phyloP scores from a whole-genome alignment of 73 alveolate genomes.

The Uronychia binucleata region DNA sequence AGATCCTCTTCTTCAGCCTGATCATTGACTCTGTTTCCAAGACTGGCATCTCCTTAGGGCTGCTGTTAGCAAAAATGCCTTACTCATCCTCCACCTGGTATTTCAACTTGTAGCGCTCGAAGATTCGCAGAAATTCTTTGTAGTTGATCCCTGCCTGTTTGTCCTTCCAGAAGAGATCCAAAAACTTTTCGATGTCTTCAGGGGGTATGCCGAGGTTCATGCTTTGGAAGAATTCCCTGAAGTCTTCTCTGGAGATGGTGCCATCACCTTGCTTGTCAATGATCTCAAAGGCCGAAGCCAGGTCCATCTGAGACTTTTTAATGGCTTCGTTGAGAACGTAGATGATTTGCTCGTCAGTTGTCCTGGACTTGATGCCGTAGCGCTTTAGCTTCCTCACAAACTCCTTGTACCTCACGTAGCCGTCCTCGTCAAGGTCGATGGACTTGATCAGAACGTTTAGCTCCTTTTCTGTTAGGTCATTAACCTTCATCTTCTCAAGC shows the following conservation, averaged over 20 bases:
- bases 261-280: conserved; percentile 60
- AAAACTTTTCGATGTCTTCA: conserved; percentile 47
- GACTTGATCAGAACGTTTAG: conserved; percentile 52
- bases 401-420: conserved; percentile 48
- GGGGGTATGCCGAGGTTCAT: conserved; percentile 22
- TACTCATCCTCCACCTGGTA: conserved; percentile 32
- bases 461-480: conserved; percentile 47
- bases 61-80: not conserved
- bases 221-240: conserved; percentile 44
- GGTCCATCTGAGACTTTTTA: conserved; percentile 21
- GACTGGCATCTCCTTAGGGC: conserved; percentile 2
- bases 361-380: conserved; percentile 54
- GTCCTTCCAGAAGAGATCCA: conserved; percentile 63
- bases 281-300: conserved; percentile 45
- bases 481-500: conserved; percentile 50
- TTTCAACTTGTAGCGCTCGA: conserved; percentile 40
- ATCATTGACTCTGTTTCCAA: conserved; percentile 19
- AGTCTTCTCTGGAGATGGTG: conserved; percentile 51
- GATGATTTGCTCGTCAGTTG: conserved; percentile 57
- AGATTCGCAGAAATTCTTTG: conserved; percentile 50
- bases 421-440: conserved; percentile 63
- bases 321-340: conserved; percentile 35
- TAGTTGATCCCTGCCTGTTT: conserved; percentile 66
- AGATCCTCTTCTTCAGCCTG: conserved; percentile 29
- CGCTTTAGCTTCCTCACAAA: conserved; percentile 51